Evolutionary conservation across 495 filamentous ascomycete genomes (phyloP), one percentile per base, ranked within the genome.

Genomic region (Neurospora africana): DNA sequence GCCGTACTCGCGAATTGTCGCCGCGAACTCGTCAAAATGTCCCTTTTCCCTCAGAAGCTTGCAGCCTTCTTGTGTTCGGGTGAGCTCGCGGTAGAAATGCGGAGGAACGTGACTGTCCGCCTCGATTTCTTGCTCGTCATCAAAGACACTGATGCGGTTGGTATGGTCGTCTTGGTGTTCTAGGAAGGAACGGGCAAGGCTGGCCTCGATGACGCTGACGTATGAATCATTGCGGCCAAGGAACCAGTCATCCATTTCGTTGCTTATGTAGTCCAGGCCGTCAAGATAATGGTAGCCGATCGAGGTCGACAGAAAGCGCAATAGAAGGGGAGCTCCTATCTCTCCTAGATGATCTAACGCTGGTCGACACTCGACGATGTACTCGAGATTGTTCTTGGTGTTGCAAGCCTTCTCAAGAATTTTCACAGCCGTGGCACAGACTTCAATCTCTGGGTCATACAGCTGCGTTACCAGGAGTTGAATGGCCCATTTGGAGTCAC

Each of bases 221-320:
- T 99, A 99, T 47, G 88, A 90, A 80, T 98, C 95, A 77, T 99
- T 99, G 37, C 95, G 89, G 40, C 96, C 95, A 68, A 91, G 87
- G 78, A 98, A 99, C 95, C 95, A 99, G 80, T 98, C 95, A 78
- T 99, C 95, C 95, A 99, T 99, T 78, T 98, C 96, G 75, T 95
- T 93, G 47, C 93, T 95, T 78, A 99, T 99, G 76, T 99, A 99
- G 80, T 99, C 95, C 21, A 99, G 86, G 9, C 93, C 95, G 80
- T 99, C 93, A 5, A 99, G 84, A 80, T 99, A 99, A 81, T 98
- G 94, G 75, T 99, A 99, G 6, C 95, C 95, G 39, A 98, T 92
- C 0, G 93, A 96, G 0, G 96, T 98, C 4, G 94, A 97, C 69
- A 99, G 80, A 78, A 99, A 99, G 72, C 95, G 91, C 72, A 99